phyloP scores from a whole-genome alignment of 1,284 basidiomycete species.

The Inonotus obliquus region DNA sequence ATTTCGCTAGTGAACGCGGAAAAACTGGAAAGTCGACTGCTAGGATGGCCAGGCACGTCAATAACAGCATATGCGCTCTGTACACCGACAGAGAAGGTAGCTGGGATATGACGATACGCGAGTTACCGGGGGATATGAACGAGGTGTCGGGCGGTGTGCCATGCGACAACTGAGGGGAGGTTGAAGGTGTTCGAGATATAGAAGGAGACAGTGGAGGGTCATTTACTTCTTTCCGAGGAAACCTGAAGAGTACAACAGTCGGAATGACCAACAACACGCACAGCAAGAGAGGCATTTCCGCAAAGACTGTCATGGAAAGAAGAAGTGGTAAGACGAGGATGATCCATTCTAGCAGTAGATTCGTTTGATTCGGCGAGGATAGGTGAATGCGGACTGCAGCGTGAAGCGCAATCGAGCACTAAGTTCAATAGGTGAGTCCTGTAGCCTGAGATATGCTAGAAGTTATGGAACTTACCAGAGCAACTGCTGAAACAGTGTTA shows the following conservation, averaged over 20 bases:
- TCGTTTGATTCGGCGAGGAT: conserved; percentile 31
- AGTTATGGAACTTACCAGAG: conserved; percentile 53
- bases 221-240: conserved; percentile 10
- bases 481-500: conserved; percentile 69
- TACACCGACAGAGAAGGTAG: conserved; percentile 83
- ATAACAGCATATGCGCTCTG: conserved; percentile 91
- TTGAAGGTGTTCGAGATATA: conserved; percentile 24
- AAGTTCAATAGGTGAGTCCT: conserved; percentile 20
- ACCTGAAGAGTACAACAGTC: neutral
- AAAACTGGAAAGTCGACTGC: conserved; percentile 96
- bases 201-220: conserved; percentile 10
- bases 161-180: conserved; percentile 14
- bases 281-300: conserved; percentile 51
- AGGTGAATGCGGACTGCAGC: conserved; percentile 50
- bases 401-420: conserved; percentile 73
- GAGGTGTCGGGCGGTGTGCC: conserved; percentile 6
- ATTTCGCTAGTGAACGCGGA: conserved; percentile 85
- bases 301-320: conserved; percentile 74
- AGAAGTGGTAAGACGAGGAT: conserved; percentile 74
- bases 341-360: conserved; percentile 55
- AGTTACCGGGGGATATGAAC: conserved; percentile 2
- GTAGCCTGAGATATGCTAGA: conserved; percentile 1
- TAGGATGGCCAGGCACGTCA: conserved; percentile 89
- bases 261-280: conserved; percentile 46
- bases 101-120: conserved; percentile 30